Conservation (phyloP, 345 rosid species). For the Dipteronia dyeriana region DNA sequence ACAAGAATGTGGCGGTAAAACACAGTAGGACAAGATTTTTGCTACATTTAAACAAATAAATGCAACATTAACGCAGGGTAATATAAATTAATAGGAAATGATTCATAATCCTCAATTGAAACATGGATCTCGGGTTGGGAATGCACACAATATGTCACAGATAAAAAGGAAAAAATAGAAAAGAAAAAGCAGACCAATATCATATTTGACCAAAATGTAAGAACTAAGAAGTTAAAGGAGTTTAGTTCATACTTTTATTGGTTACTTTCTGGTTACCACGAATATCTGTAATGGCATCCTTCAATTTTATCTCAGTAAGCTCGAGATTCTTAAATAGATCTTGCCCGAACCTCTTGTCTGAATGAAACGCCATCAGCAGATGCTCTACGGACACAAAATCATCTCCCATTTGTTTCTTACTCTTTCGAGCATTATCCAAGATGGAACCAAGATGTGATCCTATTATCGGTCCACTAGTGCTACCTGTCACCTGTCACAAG, state of each 20-base stretch:
- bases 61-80: background rate
- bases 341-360: conserved; percentile 77
- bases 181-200: background rate
- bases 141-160: background rate
- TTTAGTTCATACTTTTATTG: conserved; percentile 60
- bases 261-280: conserved; percentile 90
- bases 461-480: conserved; percentile 62
- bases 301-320: conserved; percentile 62
- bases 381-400: conserved; percentile 83
- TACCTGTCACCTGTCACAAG: conserved; percentile 60
- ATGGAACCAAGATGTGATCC: conserved; percentile 60
- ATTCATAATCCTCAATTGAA: background rate
- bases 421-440: conserved; percentile 58
- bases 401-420: conserved; percentile 80
- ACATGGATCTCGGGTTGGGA: background rate
- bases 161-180: no score
- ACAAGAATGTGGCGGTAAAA: background rate
- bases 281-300: conserved; percentile 67
- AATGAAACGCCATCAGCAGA: conserved; percentile 59
- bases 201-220: background rate
- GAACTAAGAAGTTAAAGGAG: background rate
- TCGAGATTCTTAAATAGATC: conserved; percentile 56
- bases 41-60: background rate
- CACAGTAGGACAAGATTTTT: background rate
- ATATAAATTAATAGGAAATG: background rate